A percentile compares a stretch with the other conserved stretches of the same genome.
Evolutionary conservation across 306 rosid species (phyloP).

Genomic region (Begonia loranthoides): DNA sequence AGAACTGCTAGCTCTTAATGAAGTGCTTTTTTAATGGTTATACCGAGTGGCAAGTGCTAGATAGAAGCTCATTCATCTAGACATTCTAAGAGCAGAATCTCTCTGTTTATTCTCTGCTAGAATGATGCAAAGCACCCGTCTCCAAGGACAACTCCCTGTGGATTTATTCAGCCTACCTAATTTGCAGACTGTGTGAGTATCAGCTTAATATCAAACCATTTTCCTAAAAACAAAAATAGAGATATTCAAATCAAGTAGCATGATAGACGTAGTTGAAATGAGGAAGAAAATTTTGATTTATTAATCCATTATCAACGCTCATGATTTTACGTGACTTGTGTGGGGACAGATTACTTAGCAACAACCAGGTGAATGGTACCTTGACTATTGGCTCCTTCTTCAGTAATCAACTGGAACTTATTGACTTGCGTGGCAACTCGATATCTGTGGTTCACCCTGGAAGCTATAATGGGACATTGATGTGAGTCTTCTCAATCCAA

Average conservation of each 20-base stretch:
- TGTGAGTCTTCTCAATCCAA: constrained; percentile 12
- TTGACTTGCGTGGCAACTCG: constrained; percentile 12
- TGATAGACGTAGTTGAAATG: no score
- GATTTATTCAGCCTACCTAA: constrained; percentile 28
- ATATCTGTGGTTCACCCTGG: background rate
- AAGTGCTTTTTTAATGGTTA: no score
- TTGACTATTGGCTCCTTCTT: constrained; percentile 10
- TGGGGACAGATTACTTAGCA: constrained; percentile 16
- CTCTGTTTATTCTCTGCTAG: constrained; percentile 14
- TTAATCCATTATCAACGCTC: background rate
- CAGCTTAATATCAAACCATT: background rate
- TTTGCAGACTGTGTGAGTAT: constrained; percentile 47
- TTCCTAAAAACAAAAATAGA: background rate
- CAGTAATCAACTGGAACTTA: constrained; percentile 6
- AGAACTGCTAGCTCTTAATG: no score
- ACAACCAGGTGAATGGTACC: constrained; percentile 19
- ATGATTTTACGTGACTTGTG: background rate
- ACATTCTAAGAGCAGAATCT: no score
- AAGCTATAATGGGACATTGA: constrained; percentile 7
- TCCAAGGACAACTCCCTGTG: constrained; percentile 34
- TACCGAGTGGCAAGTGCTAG: background rate
- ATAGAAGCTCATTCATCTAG: no score
- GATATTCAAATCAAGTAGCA: background rate
- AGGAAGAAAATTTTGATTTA: no score
- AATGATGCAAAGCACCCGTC: constrained; percentile 31